phyloP scores from a whole-genome alignment of 306 rosid species.

The Dryas drummondii region DNA sequence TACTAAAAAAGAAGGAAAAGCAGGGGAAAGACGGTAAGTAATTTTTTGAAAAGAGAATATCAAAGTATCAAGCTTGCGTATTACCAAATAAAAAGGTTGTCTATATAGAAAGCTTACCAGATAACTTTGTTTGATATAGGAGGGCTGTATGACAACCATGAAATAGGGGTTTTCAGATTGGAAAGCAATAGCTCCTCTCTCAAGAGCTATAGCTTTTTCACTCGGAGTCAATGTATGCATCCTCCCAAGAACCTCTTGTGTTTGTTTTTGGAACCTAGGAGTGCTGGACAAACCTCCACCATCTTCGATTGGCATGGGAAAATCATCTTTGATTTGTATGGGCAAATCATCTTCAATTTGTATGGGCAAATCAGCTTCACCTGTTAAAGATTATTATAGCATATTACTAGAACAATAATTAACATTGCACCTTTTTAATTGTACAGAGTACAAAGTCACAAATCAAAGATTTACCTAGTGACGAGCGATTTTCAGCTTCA shows the following conservation, averaged over 20 bases:
- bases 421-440: no score
- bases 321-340: no score
- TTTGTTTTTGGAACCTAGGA: neutral
- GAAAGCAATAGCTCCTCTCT: neutral
- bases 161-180: conserved; percentile 15
- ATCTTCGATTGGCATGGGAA: neutral
- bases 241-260: neutral
- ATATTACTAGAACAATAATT: no score
- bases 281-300: neutral
- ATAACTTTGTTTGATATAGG: neutral
- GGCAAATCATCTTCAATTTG: no score
- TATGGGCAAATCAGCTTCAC: no score
- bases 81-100: no score
- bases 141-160: neutral
- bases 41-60: no score
- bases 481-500: neutral
- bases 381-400: no score
- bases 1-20: neutral
- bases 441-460: no score
- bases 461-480: neutral
- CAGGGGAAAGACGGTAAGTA: neutral
- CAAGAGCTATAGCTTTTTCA: neutral
- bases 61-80: no score
- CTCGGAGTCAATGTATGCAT: neutral
- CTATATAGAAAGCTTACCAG: neutral